Percentiles rank a stretch among this genome's conserved stretches.
Evolutionary conservation across 345 rosid species (phyloP).

Genomic region (Clarkia xantiana): DNA sequence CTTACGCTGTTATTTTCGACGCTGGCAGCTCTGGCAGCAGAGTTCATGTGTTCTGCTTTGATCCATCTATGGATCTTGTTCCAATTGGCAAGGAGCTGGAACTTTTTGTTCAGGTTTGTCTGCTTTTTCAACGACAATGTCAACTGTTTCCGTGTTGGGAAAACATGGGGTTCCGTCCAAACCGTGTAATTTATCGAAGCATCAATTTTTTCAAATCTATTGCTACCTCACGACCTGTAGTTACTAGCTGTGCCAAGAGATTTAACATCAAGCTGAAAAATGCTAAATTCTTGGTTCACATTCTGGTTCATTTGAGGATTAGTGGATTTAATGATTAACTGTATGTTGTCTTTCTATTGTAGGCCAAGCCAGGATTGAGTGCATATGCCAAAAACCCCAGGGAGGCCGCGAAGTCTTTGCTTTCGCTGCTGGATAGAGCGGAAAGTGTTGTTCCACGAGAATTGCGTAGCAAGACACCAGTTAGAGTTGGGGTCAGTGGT

Average conservation of each 20-base stretch:
- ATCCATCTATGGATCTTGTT: slow-evolving; percentile 76
- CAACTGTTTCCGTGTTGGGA: too few species aligned
- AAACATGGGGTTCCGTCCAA: too few species aligned
- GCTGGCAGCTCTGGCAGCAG: slow-evolving; percentile 98
- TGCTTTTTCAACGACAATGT: background rate
- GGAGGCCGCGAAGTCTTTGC: slow-evolving; percentile 57
- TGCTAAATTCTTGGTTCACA: too few species aligned
- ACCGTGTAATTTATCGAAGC: too few species aligned
- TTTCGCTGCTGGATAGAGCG: slow-evolving; percentile 63
- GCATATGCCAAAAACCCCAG: slow-evolving; percentile 59
- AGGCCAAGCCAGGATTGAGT: slow-evolving; percentile 85
- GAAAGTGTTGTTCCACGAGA: slow-evolving; percentile 66
- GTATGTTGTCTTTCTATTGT: slow-evolving; percentile 1
- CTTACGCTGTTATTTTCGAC: slow-evolving; percentile 69
- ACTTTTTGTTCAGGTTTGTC: slow-evolving; percentile 34
- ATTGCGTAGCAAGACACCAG: slow-evolving; percentile 64
- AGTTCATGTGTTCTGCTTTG: slow-evolving; percentile 89
- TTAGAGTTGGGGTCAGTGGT: slow-evolving; percentile 81
- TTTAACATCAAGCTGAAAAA: too few species aligned
- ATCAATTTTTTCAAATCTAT: too few species aligned
- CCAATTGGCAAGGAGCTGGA: slow-evolving; percentile 80
- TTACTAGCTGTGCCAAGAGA: too few species aligned
- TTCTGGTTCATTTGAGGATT: too few species aligned
- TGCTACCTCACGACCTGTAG: too few species aligned
- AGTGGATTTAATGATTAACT: background rate